These are phyloP conservation scores for Rauvolfia tetraphylla DNA, from an alignment of 257 asterid species.

Conservation along the genomic window DNA sequence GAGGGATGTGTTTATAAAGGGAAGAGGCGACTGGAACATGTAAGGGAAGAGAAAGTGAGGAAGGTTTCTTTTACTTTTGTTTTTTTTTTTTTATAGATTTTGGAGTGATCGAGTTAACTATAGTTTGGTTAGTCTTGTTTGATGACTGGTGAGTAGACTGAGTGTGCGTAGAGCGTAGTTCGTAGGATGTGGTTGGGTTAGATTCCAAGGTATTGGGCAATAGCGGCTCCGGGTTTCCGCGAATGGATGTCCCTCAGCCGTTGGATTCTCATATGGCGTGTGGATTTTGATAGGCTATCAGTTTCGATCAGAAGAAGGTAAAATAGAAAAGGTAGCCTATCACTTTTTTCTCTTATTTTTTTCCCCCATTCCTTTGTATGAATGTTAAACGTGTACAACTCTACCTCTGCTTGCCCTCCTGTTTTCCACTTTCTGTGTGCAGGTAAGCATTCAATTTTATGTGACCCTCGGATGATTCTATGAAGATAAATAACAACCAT, in stretches of 20 bases:
- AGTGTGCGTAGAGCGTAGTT: too few relatives aligned
- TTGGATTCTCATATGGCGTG: slow-evolving; percentile 27
- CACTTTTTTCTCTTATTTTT: background rate
- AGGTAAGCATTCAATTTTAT: too few relatives aligned
- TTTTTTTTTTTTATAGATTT: background rate
- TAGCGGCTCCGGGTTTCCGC: slow-evolving; percentile 70
- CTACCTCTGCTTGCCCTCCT: background rate
- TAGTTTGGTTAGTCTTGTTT: slow-evolving; percentile 20
- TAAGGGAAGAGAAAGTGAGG: slow-evolving; percentile 17
- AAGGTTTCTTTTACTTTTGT: slow-evolving; percentile 24
- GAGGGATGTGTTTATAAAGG: slow-evolving; percentile 30
- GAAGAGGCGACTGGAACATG: slow-evolving; percentile 7
- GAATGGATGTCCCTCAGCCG: slow-evolving; percentile 36
- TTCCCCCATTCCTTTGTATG: too few relatives aligned
- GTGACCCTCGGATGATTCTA: too few relatives aligned
- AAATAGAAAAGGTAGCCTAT: slow-evolving; percentile 18
- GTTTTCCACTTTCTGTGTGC: too few relatives aligned
- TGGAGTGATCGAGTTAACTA: slow-evolving; percentile 14
- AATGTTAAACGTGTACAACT: background rate
- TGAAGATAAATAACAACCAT: too few relatives aligned
- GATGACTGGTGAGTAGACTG: background rate
- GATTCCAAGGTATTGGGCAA: slow-evolving; percentile 53
- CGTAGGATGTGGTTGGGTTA: slow-evolving; percentile 16
- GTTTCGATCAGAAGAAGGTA: background rate
- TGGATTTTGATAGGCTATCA: slow-evolving; percentile 19